phyloP scores from a whole-genome alignment of 208 protist species.

The Tritrichomonas foetus region DNA sequence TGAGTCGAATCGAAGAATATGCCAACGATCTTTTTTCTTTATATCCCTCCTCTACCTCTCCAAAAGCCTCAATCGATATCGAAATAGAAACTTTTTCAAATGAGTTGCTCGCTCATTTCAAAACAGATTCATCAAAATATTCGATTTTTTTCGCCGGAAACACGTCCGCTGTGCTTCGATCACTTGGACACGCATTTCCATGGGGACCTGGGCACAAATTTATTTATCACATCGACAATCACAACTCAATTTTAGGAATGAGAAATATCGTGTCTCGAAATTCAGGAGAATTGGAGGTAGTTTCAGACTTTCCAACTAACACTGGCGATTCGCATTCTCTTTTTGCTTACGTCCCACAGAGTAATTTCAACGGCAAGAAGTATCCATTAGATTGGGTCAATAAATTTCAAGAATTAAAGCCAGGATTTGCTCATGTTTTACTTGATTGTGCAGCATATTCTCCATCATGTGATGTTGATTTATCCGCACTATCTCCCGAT shows the following conservation, averaged over 20 bases:
- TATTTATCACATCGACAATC: not conserved
- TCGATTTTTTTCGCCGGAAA: not conserved
- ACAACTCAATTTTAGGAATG: conserved; percentile 9
- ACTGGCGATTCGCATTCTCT: not conserved
- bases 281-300: not conserved
- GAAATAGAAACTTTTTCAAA: not conserved
- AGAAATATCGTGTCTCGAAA: not conserved
- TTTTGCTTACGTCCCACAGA: not conserved
- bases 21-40: not conserved
- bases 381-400: conserved; percentile 20
- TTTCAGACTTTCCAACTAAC: not conserved
- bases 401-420: not conserved
- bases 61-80: not conserved
- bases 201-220: not conserved
- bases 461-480: conserved; percentile 19
- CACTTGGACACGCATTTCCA: not conserved
- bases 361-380: conserved; percentile 7
- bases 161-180: not conserved
- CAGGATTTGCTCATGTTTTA: not conserved
- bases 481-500: not conserved
- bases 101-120: not conserved
- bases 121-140: not conserved
- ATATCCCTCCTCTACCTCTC: not conserved
- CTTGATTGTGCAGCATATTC: conserved; percentile 18
- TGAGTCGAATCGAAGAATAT: conserved; percentile 1